phyloP scores from a whole-genome alignment of 768 basidiomycete genomes.

The Lentinula sp. region DNA sequence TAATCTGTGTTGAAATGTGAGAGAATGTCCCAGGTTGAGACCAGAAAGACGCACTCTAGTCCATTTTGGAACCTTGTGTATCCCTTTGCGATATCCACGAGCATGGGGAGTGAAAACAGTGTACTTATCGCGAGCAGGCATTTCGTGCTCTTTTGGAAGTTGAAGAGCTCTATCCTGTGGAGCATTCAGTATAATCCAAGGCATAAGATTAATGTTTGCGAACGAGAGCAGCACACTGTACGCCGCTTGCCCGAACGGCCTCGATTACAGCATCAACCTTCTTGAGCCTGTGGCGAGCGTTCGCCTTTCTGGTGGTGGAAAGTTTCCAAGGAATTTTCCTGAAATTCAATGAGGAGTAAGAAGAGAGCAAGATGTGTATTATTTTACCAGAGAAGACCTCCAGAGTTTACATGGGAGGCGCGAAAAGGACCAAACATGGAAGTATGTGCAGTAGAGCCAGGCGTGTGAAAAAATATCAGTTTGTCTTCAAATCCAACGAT shows the following conservation, averaged over 20 bases:
- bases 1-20: constrained; percentile 45
- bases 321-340: constrained; percentile 97
- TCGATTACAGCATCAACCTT: constrained; percentile 92
- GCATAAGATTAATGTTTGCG: constrained; percentile 19
- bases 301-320: constrained; percentile 87
- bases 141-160: constrained; percentile 90
- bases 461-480: constrained; percentile 14
- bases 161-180: constrained; percentile 64
- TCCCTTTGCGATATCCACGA: constrained; percentile 83
- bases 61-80: constrained; percentile 98
- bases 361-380: neutral
- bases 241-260: constrained; percentile 75
- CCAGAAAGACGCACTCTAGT: constrained; percentile 60
- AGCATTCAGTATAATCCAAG: neutral
- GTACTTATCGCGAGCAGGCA: constrained; percentile 92
- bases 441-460: neutral
- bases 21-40: neutral
- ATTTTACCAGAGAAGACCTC: constrained; percentile 80
- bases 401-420: constrained; percentile 53
- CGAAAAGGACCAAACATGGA: constrained; percentile 86
- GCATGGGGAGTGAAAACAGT: constrained; percentile 73
- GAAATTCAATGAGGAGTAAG: constrained; percentile 8
- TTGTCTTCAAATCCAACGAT: constrained; percentile 10
- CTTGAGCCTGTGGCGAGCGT: constrained; percentile 83
- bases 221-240: constrained; percentile 73